Evolutionary conservation across 1,139 yeast species (phyloP).

Genomic region (Candida smagusa): DNA sequence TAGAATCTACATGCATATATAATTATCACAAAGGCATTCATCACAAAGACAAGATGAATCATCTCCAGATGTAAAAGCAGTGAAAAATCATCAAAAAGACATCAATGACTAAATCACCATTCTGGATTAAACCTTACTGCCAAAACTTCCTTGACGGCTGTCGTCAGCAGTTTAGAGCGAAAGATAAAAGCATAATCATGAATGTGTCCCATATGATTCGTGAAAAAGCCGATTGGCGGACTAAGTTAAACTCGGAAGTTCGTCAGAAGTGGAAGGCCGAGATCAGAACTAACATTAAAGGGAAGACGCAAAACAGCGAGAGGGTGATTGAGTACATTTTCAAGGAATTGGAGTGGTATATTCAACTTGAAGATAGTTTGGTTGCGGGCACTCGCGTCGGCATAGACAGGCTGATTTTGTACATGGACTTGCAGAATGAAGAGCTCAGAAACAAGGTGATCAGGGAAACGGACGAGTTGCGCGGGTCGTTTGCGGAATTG

Average conservation of each 20-base stretch:
- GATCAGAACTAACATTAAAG: slow-evolving; percentile 14
- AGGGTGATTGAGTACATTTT: slow-evolving; percentile 22
- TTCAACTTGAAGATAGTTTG: slow-evolving; percentile 12
- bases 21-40: no score
- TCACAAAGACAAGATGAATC: no score
- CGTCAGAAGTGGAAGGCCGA: slow-evolving; percentile 30
- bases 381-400: slow-evolving; percentile 10
- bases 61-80: no score
- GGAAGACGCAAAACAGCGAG: slow-evolving; percentile 13
- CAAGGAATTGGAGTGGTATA: slow-evolving; percentile 29
- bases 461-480: slow-evolving; percentile 12
- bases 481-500: slow-evolving; percentile 12
- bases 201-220: slow-evolving; percentile 9
- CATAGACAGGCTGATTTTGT: slow-evolving; percentile 19
- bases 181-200: slow-evolving; percentile 12
- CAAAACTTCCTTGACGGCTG: no score
- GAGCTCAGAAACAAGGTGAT: slow-evolving; percentile 9
- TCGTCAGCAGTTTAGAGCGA: no score
- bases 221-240: slow-evolving; percentile 31
- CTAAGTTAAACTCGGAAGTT: slow-evolving; percentile 25
- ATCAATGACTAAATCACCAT: no score
- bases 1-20: no score
- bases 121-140: no score
- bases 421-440: slow-evolving; percentile 11
- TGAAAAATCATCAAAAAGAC: no score